These are phyloP conservation scores for Puccinia triticina DNA, from an alignment of 1,284 basidiomycete species.

Conservation along the genomic window DNA sequence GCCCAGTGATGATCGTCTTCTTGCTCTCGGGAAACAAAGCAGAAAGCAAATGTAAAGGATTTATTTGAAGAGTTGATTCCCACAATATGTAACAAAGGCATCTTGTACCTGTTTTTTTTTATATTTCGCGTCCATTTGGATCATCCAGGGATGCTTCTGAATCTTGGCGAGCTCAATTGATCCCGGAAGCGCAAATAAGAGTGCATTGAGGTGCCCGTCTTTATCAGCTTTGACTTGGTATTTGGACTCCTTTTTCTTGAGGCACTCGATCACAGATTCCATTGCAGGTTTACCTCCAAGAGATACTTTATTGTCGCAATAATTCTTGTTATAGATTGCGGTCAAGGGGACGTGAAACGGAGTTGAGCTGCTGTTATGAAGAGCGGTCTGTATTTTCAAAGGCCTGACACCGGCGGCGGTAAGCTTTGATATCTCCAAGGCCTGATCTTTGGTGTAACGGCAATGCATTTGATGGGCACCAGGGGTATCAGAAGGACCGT, in stretches of 20 bases:
- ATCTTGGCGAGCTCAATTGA: background rate
- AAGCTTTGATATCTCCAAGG: background rate
- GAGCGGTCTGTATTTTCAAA: background rate
- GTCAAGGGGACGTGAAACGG: background rate
- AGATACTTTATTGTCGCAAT: background rate
- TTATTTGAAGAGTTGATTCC: background rate
- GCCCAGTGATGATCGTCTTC: background rate
- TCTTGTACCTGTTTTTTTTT: background rate
- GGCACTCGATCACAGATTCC: background rate
- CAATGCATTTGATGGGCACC: background rate
- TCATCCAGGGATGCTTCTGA: background rate
- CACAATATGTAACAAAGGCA: background rate
- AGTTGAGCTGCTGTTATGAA: background rate
- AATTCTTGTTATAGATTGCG: background rate
- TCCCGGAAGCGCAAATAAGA: background rate
- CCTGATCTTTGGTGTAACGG: background rate
- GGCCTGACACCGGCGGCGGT: background rate
- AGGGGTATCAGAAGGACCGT: background rate
- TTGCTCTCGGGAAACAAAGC: background rate
- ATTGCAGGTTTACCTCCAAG: background rate
- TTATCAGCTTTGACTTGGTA: background rate
- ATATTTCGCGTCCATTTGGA: background rate
- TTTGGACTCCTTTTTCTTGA: background rate
- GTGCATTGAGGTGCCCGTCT: background rate
- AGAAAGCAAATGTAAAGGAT: background rate